These are phyloP conservation scores for Pochonia chlamydosporia DNA, from an alignment of 2,329 filamentous ascomycete species.

Conservation along the genomic window DNA sequence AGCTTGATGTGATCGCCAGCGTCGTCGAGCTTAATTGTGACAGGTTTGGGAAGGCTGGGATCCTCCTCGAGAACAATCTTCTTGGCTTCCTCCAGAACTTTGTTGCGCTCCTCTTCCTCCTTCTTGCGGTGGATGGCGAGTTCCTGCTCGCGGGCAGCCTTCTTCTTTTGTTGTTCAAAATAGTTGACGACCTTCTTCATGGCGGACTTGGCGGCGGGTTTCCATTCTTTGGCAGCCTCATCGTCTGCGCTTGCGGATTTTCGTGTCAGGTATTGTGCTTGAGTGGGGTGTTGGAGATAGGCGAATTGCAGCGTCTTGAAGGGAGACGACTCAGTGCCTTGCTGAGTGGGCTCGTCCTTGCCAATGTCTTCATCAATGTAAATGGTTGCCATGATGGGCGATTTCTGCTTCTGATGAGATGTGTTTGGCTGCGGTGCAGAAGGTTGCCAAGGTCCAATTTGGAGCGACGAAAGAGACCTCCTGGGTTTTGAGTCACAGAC, in stretches of 20 bases:
- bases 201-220: conserved; percentile 16
- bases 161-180: conserved; percentile 16
- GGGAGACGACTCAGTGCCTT: conserved; percentile 65
- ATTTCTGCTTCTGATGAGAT: conserved; percentile 3
- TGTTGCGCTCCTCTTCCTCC: conserved; percentile 15
- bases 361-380: conserved; percentile 70
- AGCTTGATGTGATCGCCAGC: conserved; percentile 23
- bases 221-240: conserved; percentile 24
- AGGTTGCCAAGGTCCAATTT: no score
- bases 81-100: conserved; percentile 65
- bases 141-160: conserved; percentile 14
- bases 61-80: conserved; percentile 68
- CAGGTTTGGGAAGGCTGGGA: conserved; percentile 64
- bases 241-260: conserved; percentile 52
- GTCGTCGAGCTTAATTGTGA: conserved; percentile 57
- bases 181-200: conserved; percentile 16
- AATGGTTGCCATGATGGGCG: conserved; percentile 24
- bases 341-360: conserved; percentile 60
- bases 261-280: conserved; percentile 22
- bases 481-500: neutral
- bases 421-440: neutral
- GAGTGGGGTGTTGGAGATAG: conserved; percentile 45
- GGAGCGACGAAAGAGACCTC: no score
- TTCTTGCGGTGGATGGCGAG: conserved; percentile 14
- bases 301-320: conserved; percentile 79